Conservation (phyloP, 208 protist species). For the Angomonas ambiguus region DNA sequence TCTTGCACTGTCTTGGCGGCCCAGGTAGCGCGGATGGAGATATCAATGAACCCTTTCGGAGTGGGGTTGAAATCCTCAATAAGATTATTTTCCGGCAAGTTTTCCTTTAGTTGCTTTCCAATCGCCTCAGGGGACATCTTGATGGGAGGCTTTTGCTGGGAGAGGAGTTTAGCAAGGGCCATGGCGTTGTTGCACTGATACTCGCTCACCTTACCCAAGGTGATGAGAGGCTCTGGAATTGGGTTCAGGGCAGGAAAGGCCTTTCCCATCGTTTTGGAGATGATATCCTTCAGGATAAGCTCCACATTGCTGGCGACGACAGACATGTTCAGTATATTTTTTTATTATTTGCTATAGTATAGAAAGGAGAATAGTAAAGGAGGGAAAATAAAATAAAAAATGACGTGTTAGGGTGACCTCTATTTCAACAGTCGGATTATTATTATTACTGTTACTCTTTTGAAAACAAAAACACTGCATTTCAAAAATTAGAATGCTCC, state of each 20-base stretch:
- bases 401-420: no score
- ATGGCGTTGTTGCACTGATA: conserved; percentile 97
- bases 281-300: conserved; percentile 72
- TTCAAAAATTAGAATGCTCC: no score
- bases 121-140: conserved; percentile 84
- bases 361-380: not conserved
- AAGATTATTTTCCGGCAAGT: conserved; percentile 74
- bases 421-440: no score
- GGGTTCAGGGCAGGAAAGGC: conserved; percentile 73
- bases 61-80: conserved; percentile 84
- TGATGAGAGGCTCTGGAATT: conserved; percentile 64
- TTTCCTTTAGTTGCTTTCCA: conserved; percentile 79
- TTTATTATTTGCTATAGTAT: not conserved
- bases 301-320: conserved; percentile 58
- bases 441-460: no score
- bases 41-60: conserved; percentile 92
- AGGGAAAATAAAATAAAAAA: not conserved
- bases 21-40: conserved; percentile 72
- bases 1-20: conserved; percentile 38
- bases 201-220: conserved; percentile 78
- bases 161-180: conserved; percentile 85
- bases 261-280: conserved; percentile 62
- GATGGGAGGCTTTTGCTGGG: conserved; percentile 59
- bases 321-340: not conserved
- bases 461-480: no score